phyloP scores from a whole-genome alignment of 768 basidiomycete genomes.

The Suillus fuscotomentosus region DNA sequence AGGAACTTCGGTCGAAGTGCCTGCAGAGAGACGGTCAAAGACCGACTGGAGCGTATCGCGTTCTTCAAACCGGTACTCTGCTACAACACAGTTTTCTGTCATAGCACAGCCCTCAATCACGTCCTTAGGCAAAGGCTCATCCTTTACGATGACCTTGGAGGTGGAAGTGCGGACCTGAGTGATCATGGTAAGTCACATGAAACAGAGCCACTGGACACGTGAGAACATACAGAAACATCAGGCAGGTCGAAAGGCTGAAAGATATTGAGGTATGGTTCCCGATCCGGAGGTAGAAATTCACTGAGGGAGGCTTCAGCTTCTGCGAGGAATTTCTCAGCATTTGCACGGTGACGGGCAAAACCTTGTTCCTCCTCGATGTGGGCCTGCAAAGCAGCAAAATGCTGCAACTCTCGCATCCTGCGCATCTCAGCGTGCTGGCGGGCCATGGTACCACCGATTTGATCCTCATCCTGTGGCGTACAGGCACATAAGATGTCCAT shows the following conservation, averaged over 20 bases:
- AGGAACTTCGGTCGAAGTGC: not conserved
- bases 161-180: not conserved
- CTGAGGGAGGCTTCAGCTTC: not conserved
- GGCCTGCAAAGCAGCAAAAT: not conserved
- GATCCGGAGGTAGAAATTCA: not conserved
- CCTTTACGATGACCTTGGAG: not conserved
- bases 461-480: not conserved
- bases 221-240: not conserved
- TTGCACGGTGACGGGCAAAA: not conserved
- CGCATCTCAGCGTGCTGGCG: not conserved
- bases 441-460: not conserved
- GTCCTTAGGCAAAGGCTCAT: not conserved
- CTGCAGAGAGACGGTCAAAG: not conserved
- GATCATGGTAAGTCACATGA: not conserved
- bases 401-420: not conserved
- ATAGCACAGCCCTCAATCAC: not conserved
- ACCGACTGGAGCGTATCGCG: constrained; percentile 5
- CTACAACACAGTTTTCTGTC: constrained; percentile 1
- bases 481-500: not conserved
- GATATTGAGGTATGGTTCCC: not conserved
- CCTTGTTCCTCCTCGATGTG: not conserved
- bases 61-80: constrained; percentile 7
- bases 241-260: not conserved
- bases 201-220: not conserved
- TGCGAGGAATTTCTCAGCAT: not conserved